Conservation (phyloP, 805 yeast species). For the Nakazawaea sp. region DNA sequence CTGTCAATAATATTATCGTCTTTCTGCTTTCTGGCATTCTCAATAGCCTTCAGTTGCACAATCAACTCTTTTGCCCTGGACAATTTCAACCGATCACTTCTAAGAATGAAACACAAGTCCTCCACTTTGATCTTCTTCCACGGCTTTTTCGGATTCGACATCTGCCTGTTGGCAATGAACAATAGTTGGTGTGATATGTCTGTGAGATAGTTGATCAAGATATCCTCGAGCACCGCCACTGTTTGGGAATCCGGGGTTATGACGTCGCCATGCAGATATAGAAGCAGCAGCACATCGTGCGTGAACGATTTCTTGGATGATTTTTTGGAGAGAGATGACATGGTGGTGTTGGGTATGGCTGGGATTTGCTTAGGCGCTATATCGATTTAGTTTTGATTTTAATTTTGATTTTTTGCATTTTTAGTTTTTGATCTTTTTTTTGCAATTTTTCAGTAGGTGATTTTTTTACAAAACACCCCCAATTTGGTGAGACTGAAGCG, state of each 20-base stretch:
- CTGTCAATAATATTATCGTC: slow-evolving; percentile 4
- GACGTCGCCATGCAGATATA: slow-evolving; percentile 72
- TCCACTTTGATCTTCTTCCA: slow-evolving; percentile 63
- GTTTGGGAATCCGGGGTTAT: slow-evolving; percentile 62
- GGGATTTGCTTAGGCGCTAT: background rate
- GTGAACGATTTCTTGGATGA: slow-evolving; percentile 18
- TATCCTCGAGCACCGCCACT: slow-evolving; percentile 59
- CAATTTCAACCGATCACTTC: slow-evolving; percentile 59
- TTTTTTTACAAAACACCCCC: no score
- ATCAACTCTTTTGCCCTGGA: slow-evolving; percentile 66
- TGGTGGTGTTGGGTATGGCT: background rate
- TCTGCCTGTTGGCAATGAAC: background rate
- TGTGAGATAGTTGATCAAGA: slow-evolving; percentile 54
- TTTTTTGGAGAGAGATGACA: slow-evolving; percentile 8
- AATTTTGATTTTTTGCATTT: background rate
- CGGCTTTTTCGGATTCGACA: slow-evolving; percentile 25
- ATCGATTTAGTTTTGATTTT: background rate
- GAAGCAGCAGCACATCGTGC: slow-evolving; percentile 43
- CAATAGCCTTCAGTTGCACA: slow-evolving; percentile 50
- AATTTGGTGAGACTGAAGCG: no score
- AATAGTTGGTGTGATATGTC: slow-evolving; percentile 32
- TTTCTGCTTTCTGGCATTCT: slow-evolving; percentile 53
- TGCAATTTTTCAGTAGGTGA: background rate
- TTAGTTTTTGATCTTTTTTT: background rate
- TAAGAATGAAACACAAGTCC: slow-evolving; percentile 63